A percentile compares a stretch with the other conserved stretches of the same genome.
These are phyloP conservation scores for Phalaenopsis equestris DNA, from an alignment of 106 monocot species.

Conservation along the genomic window DNA sequence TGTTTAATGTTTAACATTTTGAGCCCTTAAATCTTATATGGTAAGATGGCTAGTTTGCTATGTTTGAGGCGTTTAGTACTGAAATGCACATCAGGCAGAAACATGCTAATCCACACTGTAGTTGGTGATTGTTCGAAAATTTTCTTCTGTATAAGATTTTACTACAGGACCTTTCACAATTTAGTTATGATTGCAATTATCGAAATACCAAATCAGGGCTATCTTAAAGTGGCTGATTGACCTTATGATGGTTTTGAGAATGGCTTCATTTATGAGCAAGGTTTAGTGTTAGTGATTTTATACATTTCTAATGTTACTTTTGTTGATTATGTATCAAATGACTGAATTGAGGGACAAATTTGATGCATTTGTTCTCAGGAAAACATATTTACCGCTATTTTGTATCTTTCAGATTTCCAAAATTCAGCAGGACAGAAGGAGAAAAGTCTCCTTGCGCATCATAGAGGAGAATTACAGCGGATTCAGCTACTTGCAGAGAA, in stretches of 20 bases:
- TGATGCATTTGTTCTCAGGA: not conserved
- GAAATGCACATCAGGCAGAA: not conserved
- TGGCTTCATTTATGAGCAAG: not conserved
- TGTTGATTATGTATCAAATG: slow-evolving; percentile 2
- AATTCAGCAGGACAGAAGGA: slow-evolving; percentile 72
- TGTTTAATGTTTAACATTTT: not conserved
- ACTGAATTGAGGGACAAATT: not conserved
- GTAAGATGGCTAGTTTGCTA: not conserved
- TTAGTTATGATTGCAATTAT: not conserved
- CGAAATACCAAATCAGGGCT: not conserved
- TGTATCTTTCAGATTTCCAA: slow-evolving; percentile 50
- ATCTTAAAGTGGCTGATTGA: not conserved
- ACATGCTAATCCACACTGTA: not conserved
- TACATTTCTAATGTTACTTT: not conserved
- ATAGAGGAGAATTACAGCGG: slow-evolving; percentile 69
- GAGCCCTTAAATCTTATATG: not conserved
- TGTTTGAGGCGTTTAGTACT: not conserved
- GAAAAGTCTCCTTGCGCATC: slow-evolving; percentile 40
- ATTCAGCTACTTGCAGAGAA: slow-evolving; percentile 69
- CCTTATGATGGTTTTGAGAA: not conserved
- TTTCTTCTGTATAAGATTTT: no score
- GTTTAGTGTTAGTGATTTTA: not conserved
- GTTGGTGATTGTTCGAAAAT: not conserved
- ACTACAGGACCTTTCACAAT: not conserved
- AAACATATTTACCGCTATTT: not conserved